Base-by-base conservation (phyloP, 768 basidiomycete genomes). In the Infundibulicybe gibba region DNA sequence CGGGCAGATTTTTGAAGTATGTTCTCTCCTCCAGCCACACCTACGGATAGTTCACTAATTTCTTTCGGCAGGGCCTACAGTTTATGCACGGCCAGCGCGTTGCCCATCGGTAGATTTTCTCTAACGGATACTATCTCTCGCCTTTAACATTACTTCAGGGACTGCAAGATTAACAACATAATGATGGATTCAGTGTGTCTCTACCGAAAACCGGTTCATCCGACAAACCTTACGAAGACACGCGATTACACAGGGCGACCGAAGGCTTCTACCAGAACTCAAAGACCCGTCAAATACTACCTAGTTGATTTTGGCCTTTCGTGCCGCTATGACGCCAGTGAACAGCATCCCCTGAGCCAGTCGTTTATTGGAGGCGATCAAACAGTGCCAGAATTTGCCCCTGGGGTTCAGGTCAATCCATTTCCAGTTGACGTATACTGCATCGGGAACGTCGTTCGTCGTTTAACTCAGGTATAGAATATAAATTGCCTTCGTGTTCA, bases 31-130 rank as follows among this genome's bases (percentile, higher is more conserved):
- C 32, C n/a, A 3, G 0, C 19, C 21, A 6, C n/a, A 19, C 2
- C 10, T 32, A 11, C n/a, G 15, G 21, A 40, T 21, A 32, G 31
- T n/a, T n/a, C n/a, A 6, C 17, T 32, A 12, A 50, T 50, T 12
- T 30, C 13, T 14, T 11, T 20, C n/a, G n/a, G 2, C 8, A 67
- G 62, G 65, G 65, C 0, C 21, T 68, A 0, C 50, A 53, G n/a
- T 67, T 64, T 19, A 64, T 67, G 63, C 65, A 66, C 6, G 13
- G 50, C 3, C 45, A 64, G 12, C 51, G 21, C 5, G 54, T 67
- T 14, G 65, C 57, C 0, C 64, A 66, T 32, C 54, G 61, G 63
- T 66, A 25, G 2, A 55, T 32, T 13, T 19, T 6, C n/a, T n/a
- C n/a, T n/a, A n/a, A n/a, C n/a, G n/a, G n/a, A n/a, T n/a, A n/a